Conservation (phyloP, 768 basidiomycete genomes). For the Agrocybe praecox region DNA sequence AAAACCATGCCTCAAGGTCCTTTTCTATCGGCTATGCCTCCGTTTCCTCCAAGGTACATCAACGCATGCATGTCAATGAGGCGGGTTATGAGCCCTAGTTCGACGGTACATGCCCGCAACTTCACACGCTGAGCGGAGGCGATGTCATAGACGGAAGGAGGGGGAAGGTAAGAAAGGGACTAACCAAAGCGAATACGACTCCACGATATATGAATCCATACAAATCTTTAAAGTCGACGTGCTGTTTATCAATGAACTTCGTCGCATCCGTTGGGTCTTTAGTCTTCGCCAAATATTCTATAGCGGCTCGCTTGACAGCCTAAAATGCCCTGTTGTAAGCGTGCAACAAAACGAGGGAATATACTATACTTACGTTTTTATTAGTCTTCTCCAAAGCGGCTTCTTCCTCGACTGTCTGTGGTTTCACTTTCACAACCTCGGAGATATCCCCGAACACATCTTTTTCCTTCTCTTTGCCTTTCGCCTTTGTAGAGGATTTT, state of each 20-base stretch:
- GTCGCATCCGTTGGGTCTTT: conserved; percentile 36
- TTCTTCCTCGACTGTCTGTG: conserved; percentile 22
- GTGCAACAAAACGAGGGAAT: neutral
- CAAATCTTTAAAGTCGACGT: conserved; percentile 56
- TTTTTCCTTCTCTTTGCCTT: conserved; percentile 41
- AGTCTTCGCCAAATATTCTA: conserved; percentile 39
- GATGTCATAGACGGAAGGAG: conserved; percentile 1
- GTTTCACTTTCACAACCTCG: conserved; percentile 32
- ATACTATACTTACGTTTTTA: conserved; percentile 52
- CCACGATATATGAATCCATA: conserved; percentile 48
- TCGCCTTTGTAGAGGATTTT: conserved; percentile 30
- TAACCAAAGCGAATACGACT: conserved; percentile 51
- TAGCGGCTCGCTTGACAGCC: conserved; percentile 47
- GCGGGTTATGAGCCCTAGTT: conserved; percentile 34
- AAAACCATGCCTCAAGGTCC: conserved; percentile 4
- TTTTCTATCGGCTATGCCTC: conserved; percentile 14
- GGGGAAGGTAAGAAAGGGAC: conserved; percentile 15
- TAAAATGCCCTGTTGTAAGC: conserved; percentile 18
- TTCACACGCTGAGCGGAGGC: conserved; percentile 36
- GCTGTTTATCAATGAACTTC: conserved; percentile 39
- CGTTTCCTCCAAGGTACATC: conserved; percentile 46
- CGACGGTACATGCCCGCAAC: conserved; percentile 40
- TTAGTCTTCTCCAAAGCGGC: conserved; percentile 55
- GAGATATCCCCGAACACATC: conserved; percentile 39
- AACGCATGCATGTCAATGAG: conserved; percentile 44